Evolutionary conservation across 441 rosid species (phyloP), one percentile per base, ranked within the genome.

Genomic region (Brassica hybrid): DNA sequence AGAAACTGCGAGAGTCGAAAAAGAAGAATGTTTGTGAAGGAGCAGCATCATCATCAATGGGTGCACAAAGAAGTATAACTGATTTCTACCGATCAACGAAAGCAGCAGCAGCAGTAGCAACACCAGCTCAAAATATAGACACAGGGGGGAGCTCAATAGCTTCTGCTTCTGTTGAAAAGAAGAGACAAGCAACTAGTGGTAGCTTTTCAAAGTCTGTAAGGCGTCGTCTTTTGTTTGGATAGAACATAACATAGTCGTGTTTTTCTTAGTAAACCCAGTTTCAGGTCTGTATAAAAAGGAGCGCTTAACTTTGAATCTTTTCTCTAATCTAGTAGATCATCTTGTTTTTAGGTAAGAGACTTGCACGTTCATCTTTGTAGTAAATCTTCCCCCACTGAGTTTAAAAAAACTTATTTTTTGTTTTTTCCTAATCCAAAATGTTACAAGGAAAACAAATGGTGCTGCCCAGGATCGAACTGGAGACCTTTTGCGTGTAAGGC

Each of bases 381-480:
- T 7, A 13, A 23, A 3, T 59, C 11, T 59, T 23, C n/a, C 64
- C 64, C 64, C 64, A 25, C 17, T 60, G 36, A 60, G 17, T 13
- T 25, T 5, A 57, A 27, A 4, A 27, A 21, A 27, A 27, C 32
- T 5, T 27, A 5, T 27, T 1, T 27, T 27, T 27, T 0, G 1
- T 4, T 5, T 27, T 27, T 27, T 25, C 0, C 30, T 25, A 25
- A 25, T 25, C 30, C 4, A 25, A 25, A 25, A 25, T 25, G 30
- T 25, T 27, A 3, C 5, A 27, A 25, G 5, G 6, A 27, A 27
- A 27, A 27, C 0, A 27, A 27, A 27, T 87, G 93, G 82, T 85
- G 82, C 93, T 89, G 95, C 91, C 89, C 88, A 82, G 92, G 86
- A 85, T 92, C 92, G 91, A 88, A 90, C 92, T 81, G 88, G 93